A percentile compares a stretch with the other conserved stretches of the same genome.
Evolutionary conservation across 2,329 filamentous ascomycete genomes (phyloP).

Genomic region (Arthrobotrys sphaeroides): DNA sequence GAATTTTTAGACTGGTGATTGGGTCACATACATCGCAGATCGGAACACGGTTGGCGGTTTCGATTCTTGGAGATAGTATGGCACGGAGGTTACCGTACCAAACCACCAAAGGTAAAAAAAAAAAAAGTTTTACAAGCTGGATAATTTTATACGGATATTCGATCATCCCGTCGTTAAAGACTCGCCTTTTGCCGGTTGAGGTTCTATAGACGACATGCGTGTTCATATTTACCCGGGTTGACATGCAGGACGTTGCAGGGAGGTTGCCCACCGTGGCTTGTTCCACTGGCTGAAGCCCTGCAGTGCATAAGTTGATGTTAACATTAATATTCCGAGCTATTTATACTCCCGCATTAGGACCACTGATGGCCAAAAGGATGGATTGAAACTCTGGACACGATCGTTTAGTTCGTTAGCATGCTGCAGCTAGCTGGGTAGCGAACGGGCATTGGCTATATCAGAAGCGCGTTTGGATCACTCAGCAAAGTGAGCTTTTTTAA

Average conservation of each 20-base stretch:
- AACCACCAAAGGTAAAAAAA: too few species aligned
- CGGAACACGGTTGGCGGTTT: constrained; percentile 16
- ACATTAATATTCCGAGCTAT: neutral
- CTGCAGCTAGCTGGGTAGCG: neutral
- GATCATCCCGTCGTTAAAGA: neutral
- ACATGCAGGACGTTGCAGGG: neutral
- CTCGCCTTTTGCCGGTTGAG: neutral
- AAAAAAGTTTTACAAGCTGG: neutral
- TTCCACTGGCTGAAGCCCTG: neutral
- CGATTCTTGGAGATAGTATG: neutral
- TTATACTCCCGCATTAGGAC: neutral
- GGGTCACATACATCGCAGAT: constrained; percentile 26
- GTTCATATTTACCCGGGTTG: neutral
- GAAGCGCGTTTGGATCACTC: too few species aligned
- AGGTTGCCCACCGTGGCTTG: neutral
- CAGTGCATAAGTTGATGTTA: neutral
- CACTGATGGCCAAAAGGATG: neutral
- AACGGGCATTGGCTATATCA: neutral
- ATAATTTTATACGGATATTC: neutral
- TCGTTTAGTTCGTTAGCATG: neutral
- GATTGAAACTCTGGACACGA: neutral
- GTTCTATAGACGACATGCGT: neutral
- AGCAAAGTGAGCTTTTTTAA: too few species aligned
- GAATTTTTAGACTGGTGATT: constrained; percentile 8
- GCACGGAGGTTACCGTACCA: neutral